Percentiles rank a stretch among this genome's conserved stretches.
Evolutionary conservation across 805 yeast genomes (phyloP).

Genomic region (Zygotorulaspora danielsina): DNA sequence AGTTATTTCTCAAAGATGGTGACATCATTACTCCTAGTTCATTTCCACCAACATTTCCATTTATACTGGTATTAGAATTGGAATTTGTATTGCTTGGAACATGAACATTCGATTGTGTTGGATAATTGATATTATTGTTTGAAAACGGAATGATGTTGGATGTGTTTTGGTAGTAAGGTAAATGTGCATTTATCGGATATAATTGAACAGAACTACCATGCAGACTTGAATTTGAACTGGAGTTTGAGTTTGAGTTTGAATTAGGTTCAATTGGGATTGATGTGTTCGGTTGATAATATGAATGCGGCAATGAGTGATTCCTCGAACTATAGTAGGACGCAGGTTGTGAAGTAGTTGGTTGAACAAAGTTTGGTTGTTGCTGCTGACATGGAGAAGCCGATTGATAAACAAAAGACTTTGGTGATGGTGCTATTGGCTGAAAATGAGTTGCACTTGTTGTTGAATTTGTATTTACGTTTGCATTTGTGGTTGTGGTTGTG

Average conservation of each 20-base stretch:
- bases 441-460: constrained; percentile 1
- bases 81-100: background rate
- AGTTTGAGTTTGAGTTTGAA: too few relatives aligned
- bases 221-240: background rate
- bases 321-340: constrained; percentile 2
- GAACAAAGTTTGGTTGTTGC: constrained; percentile 4
- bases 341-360: constrained; percentile 1
- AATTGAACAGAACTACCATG: background rate
- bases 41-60: background rate
- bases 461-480: background rate
- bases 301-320: background rate
- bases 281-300: background rate
- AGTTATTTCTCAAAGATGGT: constrained; percentile 1
- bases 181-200: constrained; percentile 1
- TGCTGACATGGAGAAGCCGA: constrained; percentile 1
- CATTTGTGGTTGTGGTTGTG: background rate
- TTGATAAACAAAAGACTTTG: constrained; percentile 1
- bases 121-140: background rate
- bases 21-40: background rate
- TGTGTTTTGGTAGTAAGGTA: constrained; percentile 1
- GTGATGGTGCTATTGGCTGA: constrained; percentile 8
- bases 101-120: background rate
- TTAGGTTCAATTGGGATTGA: constrained; percentile 1
- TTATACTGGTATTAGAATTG: background rate
- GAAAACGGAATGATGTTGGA: background rate